These are phyloP conservation scores for Teunomyces stri DNA, from an alignment of 805 yeast species.

Conservation along the genomic window DNA sequence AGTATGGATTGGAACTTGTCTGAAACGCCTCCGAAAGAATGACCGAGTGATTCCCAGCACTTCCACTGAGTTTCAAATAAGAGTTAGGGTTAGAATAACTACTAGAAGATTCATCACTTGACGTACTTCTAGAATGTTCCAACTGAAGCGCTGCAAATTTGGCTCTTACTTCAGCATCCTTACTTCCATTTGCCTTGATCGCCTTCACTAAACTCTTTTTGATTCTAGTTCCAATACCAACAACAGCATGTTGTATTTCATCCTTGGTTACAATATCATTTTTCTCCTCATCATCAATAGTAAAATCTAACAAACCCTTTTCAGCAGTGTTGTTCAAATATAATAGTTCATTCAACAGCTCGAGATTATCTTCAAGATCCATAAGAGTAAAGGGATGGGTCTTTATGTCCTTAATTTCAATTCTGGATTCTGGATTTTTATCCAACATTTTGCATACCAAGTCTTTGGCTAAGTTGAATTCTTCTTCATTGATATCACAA, in stretches of 20 bases:
- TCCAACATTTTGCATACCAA: conserved; percentile 58
- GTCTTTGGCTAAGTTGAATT: conserved; percentile 51
- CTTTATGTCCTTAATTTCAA: conserved; percentile 70
- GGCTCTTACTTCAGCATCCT: conserved; percentile 21
- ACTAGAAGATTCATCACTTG: conserved; percentile 28
- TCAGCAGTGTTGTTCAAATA: conserved; percentile 26
- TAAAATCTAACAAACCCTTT: conserved; percentile 11
- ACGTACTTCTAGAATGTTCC: conserved; percentile 26
- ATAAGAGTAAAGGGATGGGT: conserved; percentile 62
- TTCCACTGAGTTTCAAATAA: conserved; percentile 5
- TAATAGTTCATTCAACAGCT: conserved; percentile 33
- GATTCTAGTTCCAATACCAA: conserved; percentile 73
- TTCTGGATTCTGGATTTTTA: conserved; percentile 68
- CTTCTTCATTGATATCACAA: conserved; percentile 38
- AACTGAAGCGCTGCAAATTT: conserved; percentile 19
- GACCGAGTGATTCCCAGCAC: conserved; percentile 22
- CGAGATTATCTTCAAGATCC: conserved; percentile 39
- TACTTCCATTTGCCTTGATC: conserved; percentile 23
- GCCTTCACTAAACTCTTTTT: conserved; percentile 50
- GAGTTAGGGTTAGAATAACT: conserved; percentile 19
- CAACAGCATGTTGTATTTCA: conserved; percentile 74
- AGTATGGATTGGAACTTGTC: neutral
- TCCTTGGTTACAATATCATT: conserved; percentile 54
- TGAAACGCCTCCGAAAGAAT: conserved; percentile 31
- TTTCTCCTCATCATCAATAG: conserved; percentile 27